Base-by-base conservation (phyloP, 805 yeast genomes). In the Sugiyamaella qingdaonensis region DNA sequence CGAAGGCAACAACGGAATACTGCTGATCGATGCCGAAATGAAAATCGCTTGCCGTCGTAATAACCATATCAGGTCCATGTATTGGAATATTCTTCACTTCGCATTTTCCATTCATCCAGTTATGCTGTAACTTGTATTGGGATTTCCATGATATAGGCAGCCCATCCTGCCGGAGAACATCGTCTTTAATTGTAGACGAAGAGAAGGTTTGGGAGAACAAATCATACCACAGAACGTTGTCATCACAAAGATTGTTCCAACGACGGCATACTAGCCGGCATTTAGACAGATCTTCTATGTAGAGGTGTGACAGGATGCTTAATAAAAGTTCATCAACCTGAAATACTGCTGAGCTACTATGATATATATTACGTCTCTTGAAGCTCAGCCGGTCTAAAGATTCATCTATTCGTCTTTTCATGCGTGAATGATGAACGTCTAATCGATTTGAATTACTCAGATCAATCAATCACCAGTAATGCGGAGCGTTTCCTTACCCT, bases 31-130 rank as follows among this genome's bases (percentile, higher is more conserved):
- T 21, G 13, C 43, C 24, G 21, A 39, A 39, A 16, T 39, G 10
- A 2, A 2, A 16, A 14, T 16, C 43, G 24, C 10, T 10, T 4
- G 19, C 13, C 5, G 43, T 19, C 24, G 43, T 21, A 16, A 16
- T 14, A 11, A 39, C 14, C 4, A 13, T 10, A 4, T 16, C 43
- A 7, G 14, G 4, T 39, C 19, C 24, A 3, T 14, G 24, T 13
- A 19, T 9, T 4, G 19, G 52, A 27, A 49, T 34, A 18, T 19
- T 39, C 19, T 29, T 43, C 9, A 51, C 39, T 5, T 21, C 43
- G 45, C 54, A 54, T 9, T n/a, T 42, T 10, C 57, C 57, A 9
- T 16, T 19, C 10, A 46, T 41, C 57, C 57, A 54, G 24, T 54
- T 54, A 19, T 39, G 42, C 10, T 48, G 32, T 11, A 51, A 36